These are phyloP conservation scores for Fennellomyces sp. DNA, from an alignment of 371 early-diverging fungal genomes.

Conservation along the genomic window DNA sequence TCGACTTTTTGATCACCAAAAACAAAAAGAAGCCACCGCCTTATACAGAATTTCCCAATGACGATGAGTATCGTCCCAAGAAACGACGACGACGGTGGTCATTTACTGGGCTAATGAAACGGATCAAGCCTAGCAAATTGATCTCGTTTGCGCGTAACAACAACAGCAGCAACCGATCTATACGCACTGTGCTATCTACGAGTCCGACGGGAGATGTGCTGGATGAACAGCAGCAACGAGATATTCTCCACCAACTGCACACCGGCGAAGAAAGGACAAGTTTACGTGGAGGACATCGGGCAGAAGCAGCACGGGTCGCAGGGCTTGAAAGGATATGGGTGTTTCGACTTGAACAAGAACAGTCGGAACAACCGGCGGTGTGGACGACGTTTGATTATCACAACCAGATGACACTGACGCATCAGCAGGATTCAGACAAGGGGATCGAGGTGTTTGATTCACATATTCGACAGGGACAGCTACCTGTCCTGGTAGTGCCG, in stretches of 20 bases:
- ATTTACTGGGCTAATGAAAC: slow-evolving; percentile 1
- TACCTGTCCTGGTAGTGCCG: slow-evolving; percentile 28
- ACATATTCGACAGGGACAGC: slow-evolving; percentile 29
- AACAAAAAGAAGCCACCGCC: background rate
- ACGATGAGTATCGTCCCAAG: background rate
- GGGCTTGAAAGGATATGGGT: slow-evolving; percentile 33
- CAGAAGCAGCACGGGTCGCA: slow-evolving; percentile 12
- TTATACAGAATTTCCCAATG: background rate
- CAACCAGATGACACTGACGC: slow-evolving; percentile 26
- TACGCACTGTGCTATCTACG: background rate
- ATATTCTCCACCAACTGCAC: background rate
- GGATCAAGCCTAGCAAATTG: background rate
- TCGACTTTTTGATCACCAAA: too few species aligned
- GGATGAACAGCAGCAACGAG: slow-evolving; percentile 15
- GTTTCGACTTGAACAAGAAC: slow-evolving; percentile 14
- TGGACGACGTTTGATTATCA: slow-evolving; percentile 39
- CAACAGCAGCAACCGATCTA: background rate
- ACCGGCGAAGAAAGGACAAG: background rate
- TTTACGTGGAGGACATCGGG: background rate
- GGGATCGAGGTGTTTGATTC: slow-evolving; percentile 34
- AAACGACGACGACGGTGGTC: slow-evolving; percentile 5
- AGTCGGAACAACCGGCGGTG: background rate
- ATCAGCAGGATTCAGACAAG: slow-evolving; percentile 6
- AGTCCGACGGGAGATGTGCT: slow-evolving; percentile 23
- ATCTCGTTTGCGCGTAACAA: background rate